phyloP scores from a whole-genome alignment of 2,329 filamentous ascomycete species.

The Colletotrichum coccodes region DNA sequence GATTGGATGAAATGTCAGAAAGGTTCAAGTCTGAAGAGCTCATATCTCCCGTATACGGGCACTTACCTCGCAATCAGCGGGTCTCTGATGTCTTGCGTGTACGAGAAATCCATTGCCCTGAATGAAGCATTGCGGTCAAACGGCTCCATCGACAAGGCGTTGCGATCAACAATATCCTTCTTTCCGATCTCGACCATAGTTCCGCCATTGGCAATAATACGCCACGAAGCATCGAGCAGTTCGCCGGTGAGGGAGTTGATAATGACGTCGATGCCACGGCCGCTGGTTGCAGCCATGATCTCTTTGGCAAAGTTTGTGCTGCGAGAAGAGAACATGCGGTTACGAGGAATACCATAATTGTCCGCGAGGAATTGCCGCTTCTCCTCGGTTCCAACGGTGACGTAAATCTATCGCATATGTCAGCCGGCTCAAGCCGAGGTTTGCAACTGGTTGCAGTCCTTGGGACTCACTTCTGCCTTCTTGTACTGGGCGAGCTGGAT shows the following conservation, averaged over 20 bases:
- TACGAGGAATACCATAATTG: neutral
- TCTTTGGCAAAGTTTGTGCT: conserved; percentile 38
- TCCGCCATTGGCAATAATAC: conserved; percentile 32
- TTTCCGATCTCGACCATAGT: conserved; percentile 46
- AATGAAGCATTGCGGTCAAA: neutral
- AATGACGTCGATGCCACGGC: conserved; percentile 40
- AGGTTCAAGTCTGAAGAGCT: too few relatives aligned
- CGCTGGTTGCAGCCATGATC: conserved; percentile 35
- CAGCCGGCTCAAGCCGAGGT: too few relatives aligned
- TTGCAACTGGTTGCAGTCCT: too few relatives aligned
- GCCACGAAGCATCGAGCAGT: neutral
- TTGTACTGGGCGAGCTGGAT: neutral
- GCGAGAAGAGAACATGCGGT: conserved; percentile 23
- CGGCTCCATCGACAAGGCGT: conserved; percentile 35
- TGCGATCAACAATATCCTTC: conserved; percentile 41
- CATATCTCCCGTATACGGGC: too few relatives aligned
- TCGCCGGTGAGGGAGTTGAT: conserved; percentile 47
- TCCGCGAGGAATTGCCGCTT: conserved; percentile 35
- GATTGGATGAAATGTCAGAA: too few relatives aligned
- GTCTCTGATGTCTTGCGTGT: neutral
- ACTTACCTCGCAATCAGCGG: neutral
- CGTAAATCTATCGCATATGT: too few relatives aligned
- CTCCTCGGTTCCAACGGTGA: conserved; percentile 39
- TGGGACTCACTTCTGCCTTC: too few relatives aligned
- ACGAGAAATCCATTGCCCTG: neutral